Percentiles rank a stretch among this genome's conserved stretches.
These are phyloP conservation scores for Scutellaria baicalensis DNA, from an alignment of 257 asterid species.

Conservation along the genomic window DNA sequence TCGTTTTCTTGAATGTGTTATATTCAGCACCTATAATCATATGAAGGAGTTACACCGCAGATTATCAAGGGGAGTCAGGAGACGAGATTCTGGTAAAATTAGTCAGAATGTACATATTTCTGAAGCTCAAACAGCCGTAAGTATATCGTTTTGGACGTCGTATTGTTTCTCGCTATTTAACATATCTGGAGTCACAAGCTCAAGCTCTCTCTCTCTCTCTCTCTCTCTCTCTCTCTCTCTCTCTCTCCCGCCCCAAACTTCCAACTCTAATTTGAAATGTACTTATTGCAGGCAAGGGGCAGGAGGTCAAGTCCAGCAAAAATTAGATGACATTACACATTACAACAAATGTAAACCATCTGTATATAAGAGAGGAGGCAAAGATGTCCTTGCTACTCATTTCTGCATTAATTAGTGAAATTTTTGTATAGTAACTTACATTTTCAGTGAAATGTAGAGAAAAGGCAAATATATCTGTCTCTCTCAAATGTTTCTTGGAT, in stretches of 20 bases:
- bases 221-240: not conserved
- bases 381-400: not conserved
- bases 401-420: not conserved
- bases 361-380: conserved; percentile 15
- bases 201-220: not conserved
- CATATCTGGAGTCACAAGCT: not conserved
- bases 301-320: conserved; percentile 2
- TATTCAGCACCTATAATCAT: conserved; percentile 45
- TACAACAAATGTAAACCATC: not conserved
- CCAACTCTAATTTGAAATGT: not conserved
- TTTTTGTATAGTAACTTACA: conserved; percentile 1
- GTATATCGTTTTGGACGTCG: not conserved
- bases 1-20: not conserved
- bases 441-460: not conserved
- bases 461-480: not conserved
- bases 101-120: conserved; percentile 9
- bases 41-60: conserved; percentile 35
- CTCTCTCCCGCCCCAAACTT: not conserved
- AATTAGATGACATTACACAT: conserved; percentile 9
- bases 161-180: no score
- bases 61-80: conserved; percentile 20
- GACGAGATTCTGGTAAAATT: conserved; percentile 6
- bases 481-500: not conserved
- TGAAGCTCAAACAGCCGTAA: conserved; percentile 25
- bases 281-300: conserved; percentile 22